These are phyloP conservation scores for Pythium aquatile DNA, from an alignment of 352 stramenopile species.

Conservation along the genomic window DNA sequence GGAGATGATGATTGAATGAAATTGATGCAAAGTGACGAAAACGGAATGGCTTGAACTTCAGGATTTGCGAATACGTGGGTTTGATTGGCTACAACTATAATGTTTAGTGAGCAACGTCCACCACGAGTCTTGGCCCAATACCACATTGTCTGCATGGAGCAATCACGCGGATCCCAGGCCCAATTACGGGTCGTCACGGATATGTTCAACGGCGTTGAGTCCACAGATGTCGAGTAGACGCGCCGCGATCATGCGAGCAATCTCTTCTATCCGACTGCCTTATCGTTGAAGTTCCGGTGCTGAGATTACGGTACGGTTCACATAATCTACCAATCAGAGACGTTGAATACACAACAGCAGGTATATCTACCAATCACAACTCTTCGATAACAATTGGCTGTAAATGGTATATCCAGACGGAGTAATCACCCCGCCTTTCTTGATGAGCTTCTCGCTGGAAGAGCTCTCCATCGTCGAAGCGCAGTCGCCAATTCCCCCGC, in stretches of 20 bases:
- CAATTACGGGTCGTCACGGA: no score
- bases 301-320: not conserved
- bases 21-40: not conserved
- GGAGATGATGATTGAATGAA: not conserved
- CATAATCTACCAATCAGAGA: not conserved
- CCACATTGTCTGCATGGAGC: no score
- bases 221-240: no score
- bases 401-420: not conserved
- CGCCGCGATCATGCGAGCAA: not conserved
- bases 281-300: not conserved
- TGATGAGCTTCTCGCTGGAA: not conserved
- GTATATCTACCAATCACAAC: not conserved
- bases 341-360: not conserved
- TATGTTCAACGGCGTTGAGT: no score
- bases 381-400: not conserved
- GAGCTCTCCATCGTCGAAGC: not conserved
- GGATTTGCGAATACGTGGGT: not conserved
- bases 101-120: not conserved
- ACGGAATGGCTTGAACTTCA: not conserved
- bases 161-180: no score
- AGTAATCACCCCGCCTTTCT: not conserved
- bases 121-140: no score
- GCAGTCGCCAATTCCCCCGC: constrained; percentile 11
- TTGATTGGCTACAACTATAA: not conserved
- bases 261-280: not conserved